Evolutionary conservation across 768 basidiomycete species (phyloP), one percentile per base, ranked within the genome.

Genomic region (Mycena latifolia): DNA sequence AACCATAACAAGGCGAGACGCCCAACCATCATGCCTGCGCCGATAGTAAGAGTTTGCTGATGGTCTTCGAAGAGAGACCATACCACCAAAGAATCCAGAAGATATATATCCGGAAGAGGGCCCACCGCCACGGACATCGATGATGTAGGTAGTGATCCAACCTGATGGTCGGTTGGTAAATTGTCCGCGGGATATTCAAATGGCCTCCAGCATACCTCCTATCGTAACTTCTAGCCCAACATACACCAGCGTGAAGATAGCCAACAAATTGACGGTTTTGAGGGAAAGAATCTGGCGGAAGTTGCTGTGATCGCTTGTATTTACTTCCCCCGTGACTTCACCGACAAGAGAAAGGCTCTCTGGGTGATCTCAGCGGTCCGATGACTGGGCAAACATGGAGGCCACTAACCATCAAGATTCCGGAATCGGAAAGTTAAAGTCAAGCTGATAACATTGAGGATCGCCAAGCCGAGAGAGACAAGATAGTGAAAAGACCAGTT

Each of bases 401-500:
- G 22, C 2, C 35, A 50, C 71, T 37, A 22, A 80, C 80, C 75
- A 46, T 80, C 77, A 17, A 73, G 72, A 3, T 39, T 70, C 63
- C 72, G 75, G 39, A 75, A 66, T 22, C 74, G 73, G 58, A 80
- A 79, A 2, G 75, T 71, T 15, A 72, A 53, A 10, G 61, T 62
- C 20, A 78, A 61, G 12, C 69, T 48, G 7, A 71, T 29, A 6
- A 71, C 59, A 45, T 79, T 90, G 29, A 79, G 39, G 33, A 85
- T 45, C 0, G 88, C 85, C 20, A 92, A 47, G 2, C 83, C 86
- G 1, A 89, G 72, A 0, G 87, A 89, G 11, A 77, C 76, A 35
- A 91, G 79, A 72, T 88, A 92, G 71, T 91, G 86, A 67, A 87
- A 86, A 4, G 85, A 87, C 90, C 91, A 92, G 48, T 78, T 78